Conservation (phyloP, 2,329 filamentous ascomycete species). For the Talaromyces rugulosus region DNA sequence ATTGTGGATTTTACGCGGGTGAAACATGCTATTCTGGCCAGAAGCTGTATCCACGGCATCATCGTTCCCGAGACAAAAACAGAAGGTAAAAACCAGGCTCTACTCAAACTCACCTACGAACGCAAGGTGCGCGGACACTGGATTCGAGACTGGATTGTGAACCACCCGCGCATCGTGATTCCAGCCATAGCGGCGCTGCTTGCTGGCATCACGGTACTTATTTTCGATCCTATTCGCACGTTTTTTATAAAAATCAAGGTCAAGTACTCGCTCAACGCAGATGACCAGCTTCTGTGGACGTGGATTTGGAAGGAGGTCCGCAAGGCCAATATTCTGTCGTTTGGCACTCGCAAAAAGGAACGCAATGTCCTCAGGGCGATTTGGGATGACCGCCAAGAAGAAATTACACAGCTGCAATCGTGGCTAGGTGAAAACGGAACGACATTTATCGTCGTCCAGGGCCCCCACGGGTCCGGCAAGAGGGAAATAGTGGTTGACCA, state of each 20-base stretch:
- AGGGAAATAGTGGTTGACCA: constrained; percentile 82
- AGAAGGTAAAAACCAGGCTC: constrained; percentile 71
- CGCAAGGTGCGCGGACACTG: constrained; percentile 70
- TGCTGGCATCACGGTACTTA: constrained; percentile 74
- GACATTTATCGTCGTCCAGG: constrained; percentile 91
- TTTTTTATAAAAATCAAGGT: constrained; percentile 90
- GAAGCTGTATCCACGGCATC: constrained; percentile 88
- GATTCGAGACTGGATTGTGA: constrained; percentile 82
- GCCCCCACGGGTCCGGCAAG: constrained; percentile 87
- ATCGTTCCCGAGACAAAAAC: constrained; percentile 58
- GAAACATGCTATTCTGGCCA: constrained; percentile 77
- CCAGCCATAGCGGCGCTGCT: constrained; percentile 76
- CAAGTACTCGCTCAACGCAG: constrained; percentile 68
- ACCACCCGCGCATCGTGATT: constrained; percentile 82
- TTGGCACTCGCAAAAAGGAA: constrained; percentile 49
- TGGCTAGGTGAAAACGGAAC: constrained; percentile 87
- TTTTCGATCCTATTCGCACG: constrained; percentile 92
- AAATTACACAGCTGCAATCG: constrained; percentile 75
- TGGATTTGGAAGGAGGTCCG: constrained; percentile 70
- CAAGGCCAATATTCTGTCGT: constrained; percentile 43
- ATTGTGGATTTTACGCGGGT: constrained; percentile 70
- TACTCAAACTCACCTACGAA: constrained; percentile 79
- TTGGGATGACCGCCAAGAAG: constrained; percentile 78
- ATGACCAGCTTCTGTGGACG: constrained; percentile 65
- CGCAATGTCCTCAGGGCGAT: constrained; percentile 71